Evolutionary conservation across 305 asterid species (phyloP).

Genomic region (Striga hermonthica): DNA sequence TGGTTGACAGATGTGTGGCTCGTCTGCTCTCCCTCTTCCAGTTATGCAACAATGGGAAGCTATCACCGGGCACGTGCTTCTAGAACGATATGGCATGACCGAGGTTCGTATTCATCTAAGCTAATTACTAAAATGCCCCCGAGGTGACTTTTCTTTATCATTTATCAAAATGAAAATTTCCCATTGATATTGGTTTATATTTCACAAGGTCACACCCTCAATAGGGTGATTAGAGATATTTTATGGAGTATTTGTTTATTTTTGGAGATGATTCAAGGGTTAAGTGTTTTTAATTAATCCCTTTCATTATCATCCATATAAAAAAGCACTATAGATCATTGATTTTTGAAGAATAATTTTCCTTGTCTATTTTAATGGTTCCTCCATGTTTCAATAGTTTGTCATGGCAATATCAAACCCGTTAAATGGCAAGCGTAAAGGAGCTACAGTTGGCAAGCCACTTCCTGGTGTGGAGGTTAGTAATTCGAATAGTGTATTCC

Average conservation of each 20-base stretch:
- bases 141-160: not conserved
- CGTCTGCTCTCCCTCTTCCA: slow-evolving; percentile 98
- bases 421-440: slow-evolving; percentile 71
- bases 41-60: slow-evolving; percentile 95
- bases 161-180: not conserved
- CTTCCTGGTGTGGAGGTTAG: slow-evolving; percentile 92
- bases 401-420: slow-evolving; percentile 97
- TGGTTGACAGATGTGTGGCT: slow-evolving; percentile 87
- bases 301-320: too few relatives aligned
- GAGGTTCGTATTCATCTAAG: slow-evolving; percentile 47
- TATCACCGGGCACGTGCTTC: slow-evolving; percentile 79
- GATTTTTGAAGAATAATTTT: slow-evolving; percentile 20
- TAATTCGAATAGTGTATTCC: slow-evolving; percentile 13
- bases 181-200: not conserved
- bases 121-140: not conserved
- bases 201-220: too few relatives aligned
- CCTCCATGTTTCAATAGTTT: slow-evolving; percentile 48
- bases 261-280: not conserved
- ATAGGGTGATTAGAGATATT: too few relatives aligned
- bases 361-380: slow-evolving; percentile 20
- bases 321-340: not conserved
- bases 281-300: too few relatives aligned
- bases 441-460: slow-evolving; percentile 94
- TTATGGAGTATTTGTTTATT: not conserved
- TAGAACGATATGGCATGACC: slow-evolving; percentile 98